Evolutionary conservation across 768 basidiomycete genomes (phyloP).

Genomic region (Termitomyces sp.): DNA sequence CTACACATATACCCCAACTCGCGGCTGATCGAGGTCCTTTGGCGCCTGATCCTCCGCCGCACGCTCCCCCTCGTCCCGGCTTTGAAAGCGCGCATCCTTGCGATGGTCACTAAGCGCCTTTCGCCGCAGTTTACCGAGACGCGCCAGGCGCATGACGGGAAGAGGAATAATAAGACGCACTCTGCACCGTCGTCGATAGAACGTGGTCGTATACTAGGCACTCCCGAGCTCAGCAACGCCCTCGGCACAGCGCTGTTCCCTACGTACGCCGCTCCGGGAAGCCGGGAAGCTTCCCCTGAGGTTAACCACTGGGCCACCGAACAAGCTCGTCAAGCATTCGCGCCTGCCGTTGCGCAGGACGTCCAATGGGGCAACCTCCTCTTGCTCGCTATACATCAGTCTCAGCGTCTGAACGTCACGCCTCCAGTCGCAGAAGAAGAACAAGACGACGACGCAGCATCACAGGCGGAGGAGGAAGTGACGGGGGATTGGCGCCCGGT

Average conservation of each 20-base stretch:
- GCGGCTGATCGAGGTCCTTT: constrained; percentile 35
- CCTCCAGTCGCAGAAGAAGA: not conserved
- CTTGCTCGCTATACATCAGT: constrained; percentile 29
- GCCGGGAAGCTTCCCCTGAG: not conserved
- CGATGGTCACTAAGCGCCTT: constrained; percentile 29
- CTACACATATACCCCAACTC: constrained; percentile 26
- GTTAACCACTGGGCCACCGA: constrained; percentile 22
- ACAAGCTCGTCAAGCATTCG: constrained; percentile 22
- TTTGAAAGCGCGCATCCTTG: constrained; percentile 29
- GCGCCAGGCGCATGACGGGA: not conserved
- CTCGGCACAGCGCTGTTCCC: constrained; percentile 23
- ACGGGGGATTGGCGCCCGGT: constrained; percentile 36
- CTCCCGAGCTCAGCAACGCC: constrained; percentile 15
- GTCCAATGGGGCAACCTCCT: constrained; percentile 39
- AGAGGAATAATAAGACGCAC: not conserved
- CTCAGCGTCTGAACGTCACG: constrained; percentile 3
- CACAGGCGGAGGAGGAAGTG: not conserved
- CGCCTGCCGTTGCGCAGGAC: constrained; percentile 22
- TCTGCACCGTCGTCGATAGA: not conserved
- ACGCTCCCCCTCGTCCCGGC: constrained; percentile 18
- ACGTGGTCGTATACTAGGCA: not conserved
- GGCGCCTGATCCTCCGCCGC: constrained; percentile 28
- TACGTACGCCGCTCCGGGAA: constrained; percentile 8
- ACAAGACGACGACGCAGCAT: not conserved
- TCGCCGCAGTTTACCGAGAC: constrained; percentile 1